phyloP scores from a whole-genome alignment of 2,329 filamentous ascomycete species.

The Scorias spongiosa region DNA sequence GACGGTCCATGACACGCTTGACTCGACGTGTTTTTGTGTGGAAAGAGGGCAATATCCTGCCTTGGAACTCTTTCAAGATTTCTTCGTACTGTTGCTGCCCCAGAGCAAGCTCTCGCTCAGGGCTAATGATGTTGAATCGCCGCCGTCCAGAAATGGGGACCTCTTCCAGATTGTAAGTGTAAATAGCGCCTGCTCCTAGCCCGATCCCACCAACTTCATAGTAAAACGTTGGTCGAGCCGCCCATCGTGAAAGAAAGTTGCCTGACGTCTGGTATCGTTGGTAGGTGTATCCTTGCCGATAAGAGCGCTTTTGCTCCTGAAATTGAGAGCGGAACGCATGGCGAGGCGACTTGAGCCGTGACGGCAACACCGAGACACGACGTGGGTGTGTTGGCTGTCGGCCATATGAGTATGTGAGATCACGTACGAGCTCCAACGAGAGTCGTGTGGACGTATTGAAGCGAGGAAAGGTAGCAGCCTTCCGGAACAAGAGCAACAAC shows the following conservation, averaged over 20 bases:
- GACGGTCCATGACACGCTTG: slow-evolving; percentile 45
- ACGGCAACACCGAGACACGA: no score
- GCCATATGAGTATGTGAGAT: no score
- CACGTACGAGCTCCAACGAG: no score
- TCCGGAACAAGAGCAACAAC: no score
- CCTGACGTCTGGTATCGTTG: slow-evolving; percentile 15
- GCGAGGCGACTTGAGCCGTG: no score
- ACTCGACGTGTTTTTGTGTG: slow-evolving; percentile 45
- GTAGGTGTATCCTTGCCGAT: slow-evolving; percentile 18
- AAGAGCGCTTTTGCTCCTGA: slow-evolving; percentile 6
- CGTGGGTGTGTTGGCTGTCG: no score
- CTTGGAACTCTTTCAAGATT: slow-evolving; percentile 40
- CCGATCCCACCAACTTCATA: slow-evolving; percentile 29
- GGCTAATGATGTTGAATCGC: slow-evolving; percentile 55
- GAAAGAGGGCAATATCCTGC: slow-evolving; percentile 41
- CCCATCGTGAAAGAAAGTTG: slow-evolving; percentile 22
- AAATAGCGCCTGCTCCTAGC: slow-evolving; percentile 38
- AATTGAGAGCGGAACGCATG: not conserved
- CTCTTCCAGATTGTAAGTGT: slow-evolving; percentile 53
- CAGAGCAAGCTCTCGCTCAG: slow-evolving; percentile 38
- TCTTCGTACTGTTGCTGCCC: slow-evolving; percentile 40
- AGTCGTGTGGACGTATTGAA: no score
- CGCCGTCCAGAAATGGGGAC: slow-evolving; percentile 57
- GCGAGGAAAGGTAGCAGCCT: no score
- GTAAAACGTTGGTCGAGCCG: slow-evolving; percentile 30